A percentile compares a stretch with the other conserved stretches of the same genome.
These are phyloP conservation scores for Penicillium simplicissimum DNA, from an alignment of 495 filamentous ascomycete species.

Conservation along the genomic window DNA sequence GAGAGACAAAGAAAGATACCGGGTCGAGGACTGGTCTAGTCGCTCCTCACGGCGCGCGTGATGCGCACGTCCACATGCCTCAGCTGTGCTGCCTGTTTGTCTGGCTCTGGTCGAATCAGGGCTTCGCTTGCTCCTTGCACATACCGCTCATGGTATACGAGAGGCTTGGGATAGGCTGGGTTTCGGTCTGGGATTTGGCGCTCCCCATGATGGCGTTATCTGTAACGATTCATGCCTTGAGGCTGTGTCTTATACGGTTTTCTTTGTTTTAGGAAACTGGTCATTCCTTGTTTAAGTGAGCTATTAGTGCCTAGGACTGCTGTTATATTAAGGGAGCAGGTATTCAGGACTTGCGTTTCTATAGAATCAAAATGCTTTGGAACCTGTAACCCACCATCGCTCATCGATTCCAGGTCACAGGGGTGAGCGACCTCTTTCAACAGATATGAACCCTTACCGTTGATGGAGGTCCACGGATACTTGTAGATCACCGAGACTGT, in stretches of 20 bases:
- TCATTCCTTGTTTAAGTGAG: neutral
- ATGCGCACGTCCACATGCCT: slow-evolving; percentile 23
- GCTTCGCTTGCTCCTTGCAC: neutral
- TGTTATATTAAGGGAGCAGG: slow-evolving; percentile 15
- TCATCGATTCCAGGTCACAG: slow-evolving; percentile 12
- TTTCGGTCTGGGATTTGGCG: slow-evolving; percentile 9
- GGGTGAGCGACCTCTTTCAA: slow-evolving; percentile 5
- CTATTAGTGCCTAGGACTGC: slow-evolving; percentile 12
- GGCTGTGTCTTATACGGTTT: neutral
- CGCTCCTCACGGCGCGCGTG: slow-evolving; percentile 14
- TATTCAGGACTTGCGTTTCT: slow-evolving; percentile 1
- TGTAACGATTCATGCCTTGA: neutral
- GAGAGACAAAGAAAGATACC: neutral
- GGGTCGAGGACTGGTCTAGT: neutral
- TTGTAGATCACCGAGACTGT: neutral
- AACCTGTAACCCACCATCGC: slow-evolving; percentile 12
- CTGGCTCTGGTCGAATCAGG: slow-evolving; percentile 13
- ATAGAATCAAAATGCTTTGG: neutral
- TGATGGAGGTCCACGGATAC: no score
- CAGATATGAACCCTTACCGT: no score
- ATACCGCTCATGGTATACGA: neutral
- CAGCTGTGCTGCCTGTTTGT: slow-evolving; percentile 1
- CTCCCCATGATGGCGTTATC: neutral
- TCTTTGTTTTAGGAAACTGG: slow-evolving; percentile 9
- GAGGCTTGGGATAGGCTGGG: slow-evolving; percentile 3